Base-by-base conservation (phyloP, 257 asterid genomes). In the Solanum rostratum region DNA sequence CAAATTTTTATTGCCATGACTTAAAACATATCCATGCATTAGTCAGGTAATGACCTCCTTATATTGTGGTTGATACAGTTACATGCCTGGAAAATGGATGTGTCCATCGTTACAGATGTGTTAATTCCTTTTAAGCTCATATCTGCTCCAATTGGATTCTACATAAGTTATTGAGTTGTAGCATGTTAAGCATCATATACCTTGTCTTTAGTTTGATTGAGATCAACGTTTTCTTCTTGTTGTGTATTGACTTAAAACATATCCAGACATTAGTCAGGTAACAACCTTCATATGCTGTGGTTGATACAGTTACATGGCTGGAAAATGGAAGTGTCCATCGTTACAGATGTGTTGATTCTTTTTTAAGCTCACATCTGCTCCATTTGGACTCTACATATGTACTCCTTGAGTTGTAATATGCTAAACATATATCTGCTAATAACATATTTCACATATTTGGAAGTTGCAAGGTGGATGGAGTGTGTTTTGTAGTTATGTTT, bases 121-220 rank as follows among this genome's bases (percentile, higher is more conserved):
- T 39, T 87, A 43, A 82, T 65, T 82, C 80, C 85, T 46, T 80
- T 53, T 10, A 50, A 19, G 95, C 89, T 88, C 88, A 85, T 88
- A 85, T 90, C 91, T 90, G 93, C 93, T 93, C 98, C 97, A 92
- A 92, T 84, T 88, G 96, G 93, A 92, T 79, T 16, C 90, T 43
- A 92, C 80, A 92, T 85, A 4, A 49, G 22, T 27, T 20, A 9
- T 73, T 16, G 19, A 73, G 19, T 30, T 33, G 43, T 10, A 70
- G 30, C 33, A 70, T 29, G 37, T 65, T 27, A 41, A 49, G 73
- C 33, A 19, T 55, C 33, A 19, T 55, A 53, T 6, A 49, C 14
- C 5, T 5, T 20, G 53, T 20, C 29, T 39, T 10, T 39, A 10
- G 19, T 11, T 41, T 1, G n/a, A 12, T 41, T 1, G 30, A 41